phyloP scores from a whole-genome alignment of 2,329 filamentous ascomycete genomes.

The Botrytis squamosa region DNA sequence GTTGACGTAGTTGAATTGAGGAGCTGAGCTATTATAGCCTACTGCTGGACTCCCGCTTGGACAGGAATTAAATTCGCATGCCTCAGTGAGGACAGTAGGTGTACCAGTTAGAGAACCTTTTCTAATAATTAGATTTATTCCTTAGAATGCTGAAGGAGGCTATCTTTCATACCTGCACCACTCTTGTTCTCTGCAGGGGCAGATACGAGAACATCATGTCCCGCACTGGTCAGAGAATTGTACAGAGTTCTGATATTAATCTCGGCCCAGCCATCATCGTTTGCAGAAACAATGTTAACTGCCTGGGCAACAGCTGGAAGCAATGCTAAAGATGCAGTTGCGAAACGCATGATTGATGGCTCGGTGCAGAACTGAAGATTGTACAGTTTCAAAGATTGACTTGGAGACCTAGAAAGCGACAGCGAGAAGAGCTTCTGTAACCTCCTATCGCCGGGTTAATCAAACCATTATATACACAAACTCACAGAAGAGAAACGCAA shows the following conservation, averaged over 20 bases:
- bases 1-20: conserved; percentile 18
- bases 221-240: background rate
- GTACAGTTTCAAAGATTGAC: background rate
- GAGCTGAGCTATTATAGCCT: conserved; percentile 3
- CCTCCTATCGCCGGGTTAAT: background rate
- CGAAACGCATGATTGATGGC: conserved; percentile 9
- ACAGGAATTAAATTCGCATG: conserved; percentile 13
- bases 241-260: conserved; percentile 10
- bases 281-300: background rate
- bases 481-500: background rate
- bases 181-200: conserved; percentile 8
- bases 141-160: background rate
- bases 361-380: background rate
- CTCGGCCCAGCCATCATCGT: conserved; percentile 13
- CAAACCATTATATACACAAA: background rate
- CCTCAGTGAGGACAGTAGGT: background rate
- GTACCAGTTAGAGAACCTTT: conserved; percentile 4
- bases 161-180: background rate
- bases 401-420: background rate
- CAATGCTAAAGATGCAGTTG: conserved; percentile 5
- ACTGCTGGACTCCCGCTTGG: conserved; percentile 14
- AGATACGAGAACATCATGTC: conserved; percentile 15
- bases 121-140: background rate
- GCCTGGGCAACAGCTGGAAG: conserved; percentile 3
- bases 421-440: background rate